Base-by-base conservation (phyloP, 1,139 yeast genomes). In the Scheffersomyces cryptocercus region DNA sequence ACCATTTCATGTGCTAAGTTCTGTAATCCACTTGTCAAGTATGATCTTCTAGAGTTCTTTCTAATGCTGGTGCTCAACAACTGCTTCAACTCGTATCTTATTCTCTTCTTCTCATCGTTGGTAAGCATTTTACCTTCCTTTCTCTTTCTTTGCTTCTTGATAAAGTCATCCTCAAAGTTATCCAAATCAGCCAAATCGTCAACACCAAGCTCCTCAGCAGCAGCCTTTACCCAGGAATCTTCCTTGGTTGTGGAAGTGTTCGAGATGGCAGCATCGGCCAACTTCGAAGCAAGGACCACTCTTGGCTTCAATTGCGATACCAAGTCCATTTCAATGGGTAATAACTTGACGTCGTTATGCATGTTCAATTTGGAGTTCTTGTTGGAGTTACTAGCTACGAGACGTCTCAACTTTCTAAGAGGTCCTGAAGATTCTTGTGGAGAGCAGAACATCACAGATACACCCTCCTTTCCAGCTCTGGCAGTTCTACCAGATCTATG, bases 401-500 rank as follows among this genome's bases (percentile, higher is more conserved):
- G 70, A 51, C 78, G 81, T 55, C 96, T 77, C 43, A 93, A 75
- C 61, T 86, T 88, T 57, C 80, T 77, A 52, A 93, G 72, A 0
- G 97, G 95, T 0, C 96, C 96, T 44, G 90, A 79, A 0, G 95
- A 87, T 62, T 93, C 99, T 50, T 87, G 91, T 11, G 98, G 97
- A 3, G 97, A 87, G 56, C 97, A 90, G 45, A 93, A 73, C 78
- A 90, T 83, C 33, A 95, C 85, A 2, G 97, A 85, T 14, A 93
- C 96, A 73, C 99, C 99, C 61, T 88, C 95, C 42, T 79, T 80
- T 0, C 95, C 93, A 2, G 96, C 97, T 74, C 99, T 86, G 0
- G 96, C 99, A 15, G 99, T 95, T 77, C 99, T 84, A 49, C 99
- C 99, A 1, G 97, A 88, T 64, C 99, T 79, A 67, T 93, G 99